Percentiles rank a stretch among this genome's conserved stretches.
phyloP scores from a whole-genome alignment of 345 rosid species.

The Microthlaspi erraticum region DNA sequence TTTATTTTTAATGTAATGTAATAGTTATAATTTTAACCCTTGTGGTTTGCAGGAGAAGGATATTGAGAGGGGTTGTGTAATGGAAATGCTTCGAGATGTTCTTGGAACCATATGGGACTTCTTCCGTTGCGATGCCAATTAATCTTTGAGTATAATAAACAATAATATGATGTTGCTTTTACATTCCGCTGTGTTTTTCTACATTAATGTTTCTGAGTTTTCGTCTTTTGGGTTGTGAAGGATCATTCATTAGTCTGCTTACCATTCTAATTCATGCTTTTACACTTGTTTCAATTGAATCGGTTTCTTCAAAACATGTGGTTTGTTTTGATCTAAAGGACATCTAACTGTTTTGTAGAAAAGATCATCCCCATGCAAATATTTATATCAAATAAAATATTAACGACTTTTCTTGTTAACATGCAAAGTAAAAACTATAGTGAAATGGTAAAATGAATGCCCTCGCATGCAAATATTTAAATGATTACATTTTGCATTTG shows the following conservation, averaged over 20 bases:
- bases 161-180: constrained; percentile 17
- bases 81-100: constrained; percentile 27
- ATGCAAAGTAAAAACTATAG: not conserved
- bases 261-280: too few species aligned
- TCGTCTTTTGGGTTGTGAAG: not conserved
- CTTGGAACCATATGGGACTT: constrained; percentile 29
- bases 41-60: constrained; percentile 31
- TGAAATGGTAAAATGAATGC: not conserved
- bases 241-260: too few species aligned
- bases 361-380: too few species aligned
- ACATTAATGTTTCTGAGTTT: not conserved
- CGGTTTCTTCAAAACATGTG: too few species aligned
- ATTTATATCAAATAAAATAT: not conserved
- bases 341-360: too few species aligned
- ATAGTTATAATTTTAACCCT: not conserved
- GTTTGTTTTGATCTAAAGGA: too few species aligned
- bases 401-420: not conserved
- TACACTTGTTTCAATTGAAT: too few species aligned
- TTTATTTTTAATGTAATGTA: too few species aligned
- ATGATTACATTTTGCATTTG: constrained; percentile 1
- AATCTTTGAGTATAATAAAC: not conserved
- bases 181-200: not conserved
- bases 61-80: constrained; percentile 16
- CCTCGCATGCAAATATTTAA: not conserved
- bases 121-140: constrained; percentile 1